phyloP scores from a whole-genome alignment of 148 eudicot genomes.

The Pouteria glomerata region DNA sequence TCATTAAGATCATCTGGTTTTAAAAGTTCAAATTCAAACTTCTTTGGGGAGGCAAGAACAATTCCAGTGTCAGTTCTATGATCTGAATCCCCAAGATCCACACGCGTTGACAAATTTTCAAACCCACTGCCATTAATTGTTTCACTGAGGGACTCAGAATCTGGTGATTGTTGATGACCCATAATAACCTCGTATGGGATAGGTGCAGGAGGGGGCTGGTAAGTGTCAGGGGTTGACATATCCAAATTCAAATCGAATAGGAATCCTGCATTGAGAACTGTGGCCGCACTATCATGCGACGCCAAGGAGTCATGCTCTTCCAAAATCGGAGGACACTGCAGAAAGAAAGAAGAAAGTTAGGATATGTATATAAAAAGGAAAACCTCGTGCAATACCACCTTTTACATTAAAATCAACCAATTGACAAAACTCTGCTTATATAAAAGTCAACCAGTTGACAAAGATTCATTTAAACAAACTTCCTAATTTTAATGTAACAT shows the following conservation, averaged over 20 bases:
- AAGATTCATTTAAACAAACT: no score
- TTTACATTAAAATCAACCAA: not conserved
- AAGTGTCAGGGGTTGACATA: constrained; percentile 78
- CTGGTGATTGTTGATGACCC: constrained; percentile 50
- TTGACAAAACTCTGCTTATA: not conserved
- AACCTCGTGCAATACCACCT: not conserved
- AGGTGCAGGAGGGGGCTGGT: constrained; percentile 77
- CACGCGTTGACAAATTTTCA: constrained; percentile 20
- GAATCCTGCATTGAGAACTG: constrained; percentile 50
- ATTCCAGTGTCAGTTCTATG: constrained; percentile 38
- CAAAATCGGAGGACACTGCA: constrained; percentile 72
- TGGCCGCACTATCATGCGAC: constrained; percentile 48
- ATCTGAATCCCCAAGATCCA: constrained; percentile 28
- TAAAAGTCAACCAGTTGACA: no score
- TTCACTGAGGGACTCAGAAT: constrained; percentile 22
- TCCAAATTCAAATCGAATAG: constrained; percentile 65
- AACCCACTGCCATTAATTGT: constrained; percentile 21
- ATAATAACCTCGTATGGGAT: constrained; percentile 74
- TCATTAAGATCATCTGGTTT: constrained; percentile 29
- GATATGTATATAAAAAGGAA: not conserved
- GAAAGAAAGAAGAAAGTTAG: constrained; percentile 7
- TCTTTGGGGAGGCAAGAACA: constrained; percentile 54
- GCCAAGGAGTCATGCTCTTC: constrained; percentile 66
- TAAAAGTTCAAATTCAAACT: constrained; percentile 44
- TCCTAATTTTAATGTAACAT: not conserved